A percentile compares a stretch with the other conserved stretches of the same genome.
These are phyloP conservation scores for Phialemoniopsis sp. DNA, from an alignment of 2,329 filamentous ascomycete species.

Conservation along the genomic window DNA sequence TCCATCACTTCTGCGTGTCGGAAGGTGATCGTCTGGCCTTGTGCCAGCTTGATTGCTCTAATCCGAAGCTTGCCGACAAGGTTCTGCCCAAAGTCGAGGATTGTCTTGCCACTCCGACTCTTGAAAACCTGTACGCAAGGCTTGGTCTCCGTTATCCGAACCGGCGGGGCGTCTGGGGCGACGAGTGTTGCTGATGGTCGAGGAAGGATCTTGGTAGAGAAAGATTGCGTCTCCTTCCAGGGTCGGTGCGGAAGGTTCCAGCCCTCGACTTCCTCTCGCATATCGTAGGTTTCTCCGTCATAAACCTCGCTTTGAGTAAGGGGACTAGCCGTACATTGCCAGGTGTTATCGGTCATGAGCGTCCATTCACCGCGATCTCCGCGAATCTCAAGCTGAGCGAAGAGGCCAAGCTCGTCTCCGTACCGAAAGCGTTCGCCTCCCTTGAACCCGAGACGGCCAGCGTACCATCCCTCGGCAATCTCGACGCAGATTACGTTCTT, in stretches of 20 bases:
- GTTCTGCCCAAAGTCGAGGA: constrained; percentile 57
- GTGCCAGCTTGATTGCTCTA: constrained; percentile 27
- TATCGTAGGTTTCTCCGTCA: constrained; percentile 4
- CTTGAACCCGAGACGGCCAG: constrained; percentile 26
- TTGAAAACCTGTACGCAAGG: constrained; percentile 21
- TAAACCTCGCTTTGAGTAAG: constrained; percentile 25
- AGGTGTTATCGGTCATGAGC: constrained; percentile 27
- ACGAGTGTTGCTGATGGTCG: no score
- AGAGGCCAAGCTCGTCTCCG: constrained; percentile 1
- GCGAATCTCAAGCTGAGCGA: constrained; percentile 21
- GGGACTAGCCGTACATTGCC: constrained; percentile 18
- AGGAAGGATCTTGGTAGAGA: background rate
- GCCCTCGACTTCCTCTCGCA: no score
- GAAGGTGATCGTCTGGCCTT: no score
- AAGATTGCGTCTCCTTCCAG: constrained; percentile 1
- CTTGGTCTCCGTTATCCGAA: constrained; percentile 28
- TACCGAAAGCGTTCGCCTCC: constrained; percentile 10
- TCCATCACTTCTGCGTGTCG: constrained; percentile 53
- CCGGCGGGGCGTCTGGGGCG: constrained; percentile 31
- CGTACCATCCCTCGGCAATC: constrained; percentile 42
- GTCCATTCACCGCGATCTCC: constrained; percentile 7
- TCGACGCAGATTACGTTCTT: constrained; percentile 32
- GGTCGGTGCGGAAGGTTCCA: no score
- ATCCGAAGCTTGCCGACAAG: constrained; percentile 46
- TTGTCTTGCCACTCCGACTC: constrained; percentile 34